Base-by-base conservation (phyloP, 768 basidiomycete species). In the Trametes villosa region DNA sequence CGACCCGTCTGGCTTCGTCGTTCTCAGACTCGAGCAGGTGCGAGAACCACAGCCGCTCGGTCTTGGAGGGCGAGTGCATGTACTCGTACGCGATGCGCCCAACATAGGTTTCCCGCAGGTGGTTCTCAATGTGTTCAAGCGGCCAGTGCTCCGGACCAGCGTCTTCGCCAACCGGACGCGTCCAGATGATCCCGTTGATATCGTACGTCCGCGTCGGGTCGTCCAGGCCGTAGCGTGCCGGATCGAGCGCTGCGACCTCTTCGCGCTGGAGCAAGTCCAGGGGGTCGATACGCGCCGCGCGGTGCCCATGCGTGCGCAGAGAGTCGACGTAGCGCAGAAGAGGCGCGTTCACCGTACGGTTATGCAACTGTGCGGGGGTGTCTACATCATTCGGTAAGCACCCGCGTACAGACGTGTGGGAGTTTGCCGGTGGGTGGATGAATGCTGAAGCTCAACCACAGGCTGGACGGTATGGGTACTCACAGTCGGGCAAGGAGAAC, bases 1-100 rank as follows among this genome's bases (percentile, higher is more conserved):
- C 68, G 11, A 56, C 18, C 51, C 46, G 52, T 17, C 56, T 31
- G 38, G 45, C 45, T 22, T 40, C 56, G n/a, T 30, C 46, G 24
- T 17, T 54, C 58, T 81, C 79, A 3, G 86, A 86, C 74, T 97
- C 95, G 9, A 97, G 79, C 17, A 92, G 78, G 67, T 90, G 88
- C 0, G 92, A 89, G 76, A 95, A 95, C 93, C 93, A 96, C 6
- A 91, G 79, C 0, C 92, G 82, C 74, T 94, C 93, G 0, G 87
- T 89, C 77, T 92, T 93, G 59, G 84, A 87, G 0, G 90, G 88
- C 13, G 91, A 89, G 72, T 95, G 92, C 91, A 93, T 92, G 59
- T 88, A 94, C 81, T 97, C 95, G 68, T 95, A 92, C 1, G 91
- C 94, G 65, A 97, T 92, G 24, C 85, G 84, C 2, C 89, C 91